Conservation (phyloP, 805 yeast species). For the Candida suzukii region DNA sequence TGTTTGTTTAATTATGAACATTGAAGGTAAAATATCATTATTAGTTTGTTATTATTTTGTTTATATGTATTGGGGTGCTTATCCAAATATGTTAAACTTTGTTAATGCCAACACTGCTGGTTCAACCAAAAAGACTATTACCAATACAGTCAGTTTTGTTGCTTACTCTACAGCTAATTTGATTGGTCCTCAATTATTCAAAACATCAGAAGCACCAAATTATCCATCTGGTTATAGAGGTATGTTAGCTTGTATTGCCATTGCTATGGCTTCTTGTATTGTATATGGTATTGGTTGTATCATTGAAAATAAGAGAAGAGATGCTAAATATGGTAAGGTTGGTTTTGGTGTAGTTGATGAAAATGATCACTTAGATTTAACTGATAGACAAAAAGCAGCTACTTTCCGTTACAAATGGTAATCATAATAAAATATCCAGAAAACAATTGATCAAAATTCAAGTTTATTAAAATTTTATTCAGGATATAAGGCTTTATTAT, state of each 20-base stretch:
- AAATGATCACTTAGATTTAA: conserved; percentile 49
- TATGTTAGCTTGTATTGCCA: conserved; percentile 31
- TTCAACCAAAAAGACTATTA: conserved; percentile 45
- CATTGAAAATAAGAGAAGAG: conserved; percentile 45
- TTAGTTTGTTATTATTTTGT: conserved; percentile 12
- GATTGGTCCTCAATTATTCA: conserved; percentile 59
- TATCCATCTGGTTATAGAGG: conserved; percentile 51
- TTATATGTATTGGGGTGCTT: conserved; percentile 16
- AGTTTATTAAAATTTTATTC: no score
- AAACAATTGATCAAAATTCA: no score
- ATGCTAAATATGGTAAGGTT: conserved; percentile 21
- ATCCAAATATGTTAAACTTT: conserved; percentile 20
- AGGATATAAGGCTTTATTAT: no score
- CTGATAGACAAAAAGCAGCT: conserved; percentile 46
- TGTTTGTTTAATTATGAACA: conserved; percentile 12
- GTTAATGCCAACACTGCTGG: conserved; percentile 51
- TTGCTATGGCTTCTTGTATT: not conserved
- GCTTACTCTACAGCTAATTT: conserved; percentile 52
- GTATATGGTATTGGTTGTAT: not conserved
- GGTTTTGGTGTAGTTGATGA: conserved; percentile 18
- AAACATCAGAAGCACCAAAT: conserved; percentile 42
- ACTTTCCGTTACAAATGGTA: conserved; percentile 2
- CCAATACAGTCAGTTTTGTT: conserved; percentile 48
- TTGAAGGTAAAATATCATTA: conserved; percentile 4
- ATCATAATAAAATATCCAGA: no score